Evolutionary conservation across 495 filamentous ascomycete genomes (phyloP), one percentile per base, ranked within the genome.

Genomic region (Penicillium arizonense): DNA sequence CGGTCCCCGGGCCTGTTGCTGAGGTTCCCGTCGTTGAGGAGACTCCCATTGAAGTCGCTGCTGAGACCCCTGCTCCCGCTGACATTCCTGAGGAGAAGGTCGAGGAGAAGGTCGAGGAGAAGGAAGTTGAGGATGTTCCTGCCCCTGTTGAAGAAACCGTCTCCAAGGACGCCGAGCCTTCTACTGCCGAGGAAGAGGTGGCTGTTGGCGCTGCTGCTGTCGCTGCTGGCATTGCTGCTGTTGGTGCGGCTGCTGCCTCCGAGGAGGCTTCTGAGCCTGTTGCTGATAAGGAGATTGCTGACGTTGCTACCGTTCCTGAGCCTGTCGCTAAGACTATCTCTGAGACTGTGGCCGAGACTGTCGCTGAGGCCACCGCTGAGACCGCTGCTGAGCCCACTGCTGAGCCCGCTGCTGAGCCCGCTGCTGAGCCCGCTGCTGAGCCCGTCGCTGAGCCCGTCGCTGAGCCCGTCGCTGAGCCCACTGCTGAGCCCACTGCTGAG

Each of bases 1-100:
- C 52, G 36, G 28, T 36, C 14, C 23, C 45, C 11, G 56, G 45
- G 37, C 37, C 44, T 6, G 39, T 30, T 38, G 47, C 36, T 14
- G 47, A 53, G 13, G 49, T 46, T 5, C 6, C 24, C 3, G 44
- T n/a, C 11, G 47, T 34, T 3, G 37, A 34, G 12, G 37, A 50
- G 38, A 42, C 28, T 42, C 12, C 20, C 26, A 39, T 30, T 26
- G 54, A 58, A 24, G 50, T 47, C 13, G 56, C 28, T 47, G 55
- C 63, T 39, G 41, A 44, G 30, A 18, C 43, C 20, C 28, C 36
- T 40, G 36, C 20, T 6, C 23, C 23, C 23, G 5, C 23, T 6
- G 28, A 30, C 28, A 30, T 30, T 30, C 5, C 28, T 10, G 28
- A 30, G 28, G 5, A 30, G 6, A 30, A 30, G 5, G n/a, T 35